A percentile compares a stretch with the other conserved stretches of the same genome.
phyloP scores from a whole-genome alignment of 148 eudicot species.

The Camellia granthamiana region DNA sequence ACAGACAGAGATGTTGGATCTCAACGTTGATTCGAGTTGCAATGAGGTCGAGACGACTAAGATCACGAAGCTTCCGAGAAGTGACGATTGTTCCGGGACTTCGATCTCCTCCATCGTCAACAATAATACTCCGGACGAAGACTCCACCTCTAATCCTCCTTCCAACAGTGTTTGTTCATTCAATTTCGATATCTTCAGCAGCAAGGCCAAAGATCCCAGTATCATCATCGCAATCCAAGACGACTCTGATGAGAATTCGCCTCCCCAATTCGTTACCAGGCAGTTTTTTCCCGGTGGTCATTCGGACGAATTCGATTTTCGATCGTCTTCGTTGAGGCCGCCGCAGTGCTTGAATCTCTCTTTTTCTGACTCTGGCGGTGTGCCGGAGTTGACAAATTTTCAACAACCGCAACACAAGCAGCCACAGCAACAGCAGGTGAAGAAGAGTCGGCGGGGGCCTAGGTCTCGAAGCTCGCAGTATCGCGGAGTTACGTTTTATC shows the following conservation, averaged over 20 bases:
- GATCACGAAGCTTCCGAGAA: slow-evolving; percentile 15
- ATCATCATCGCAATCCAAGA: background rate
- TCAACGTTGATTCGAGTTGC: slow-evolving; percentile 32
- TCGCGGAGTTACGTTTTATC: slow-evolving; percentile 43
- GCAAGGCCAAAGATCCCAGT: slow-evolving; percentile 6
- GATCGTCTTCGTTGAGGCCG: slow-evolving; percentile 22
- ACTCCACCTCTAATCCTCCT: slow-evolving; percentile 9
- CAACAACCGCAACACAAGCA: too few relatives aligned
- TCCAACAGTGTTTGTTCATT: slow-evolving; percentile 19
- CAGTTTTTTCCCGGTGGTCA: slow-evolving; percentile 42
- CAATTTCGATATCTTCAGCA: slow-evolving; percentile 19
- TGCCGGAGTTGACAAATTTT: slow-evolving; percentile 6
- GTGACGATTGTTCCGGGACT: slow-evolving; percentile 36
- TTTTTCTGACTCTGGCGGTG: slow-evolving; percentile 31
- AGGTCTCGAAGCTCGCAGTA: slow-evolving; percentile 45
- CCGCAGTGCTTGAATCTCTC: slow-evolving; percentile 57
- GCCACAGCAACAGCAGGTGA: slow-evolving; percentile 32
- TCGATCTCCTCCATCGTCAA: slow-evolving; percentile 48
- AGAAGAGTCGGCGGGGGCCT: slow-evolving; percentile 44
- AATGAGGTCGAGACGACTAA: background rate
- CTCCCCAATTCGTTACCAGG: slow-evolving; percentile 25
- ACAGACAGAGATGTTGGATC: slow-evolving; percentile 44
- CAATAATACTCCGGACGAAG: slow-evolving; percentile 25
- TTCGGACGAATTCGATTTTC: slow-evolving; percentile 2
- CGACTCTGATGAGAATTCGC: background rate